Evolutionary conservation across 176 grass and related monocot genomes (phyloP).

Genomic region (Paspalum notatum): DNA sequence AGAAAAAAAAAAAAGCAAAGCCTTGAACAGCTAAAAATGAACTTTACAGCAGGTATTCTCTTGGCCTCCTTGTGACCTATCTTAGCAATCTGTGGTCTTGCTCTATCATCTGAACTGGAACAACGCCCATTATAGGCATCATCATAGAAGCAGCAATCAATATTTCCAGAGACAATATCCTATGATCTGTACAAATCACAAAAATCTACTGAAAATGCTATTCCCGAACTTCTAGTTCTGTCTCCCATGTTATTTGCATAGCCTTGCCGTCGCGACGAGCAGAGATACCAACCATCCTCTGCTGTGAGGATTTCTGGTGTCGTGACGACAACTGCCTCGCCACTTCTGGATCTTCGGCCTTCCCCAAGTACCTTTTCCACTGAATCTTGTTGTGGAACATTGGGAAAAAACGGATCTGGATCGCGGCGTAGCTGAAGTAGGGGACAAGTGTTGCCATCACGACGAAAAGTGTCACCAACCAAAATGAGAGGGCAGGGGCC

Average conservation of each 20-base stretch:
- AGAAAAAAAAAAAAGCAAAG: not conserved
- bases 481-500: constrained; percentile 72
- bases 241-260: constrained; percentile 56
- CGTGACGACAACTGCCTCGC: constrained; percentile 75
- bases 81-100: constrained; percentile 41
- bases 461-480: constrained; percentile 79
- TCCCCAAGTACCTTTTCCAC: constrained; percentile 78
- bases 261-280: constrained; percentile 68
- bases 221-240: constrained; percentile 45
- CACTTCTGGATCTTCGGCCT: constrained; percentile 85
- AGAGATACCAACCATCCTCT: constrained; percentile 85
- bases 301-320: constrained; percentile 57
- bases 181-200: constrained; percentile 58
- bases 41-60: constrained; percentile 50
- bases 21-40: constrained; percentile 37
- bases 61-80: constrained; percentile 32
- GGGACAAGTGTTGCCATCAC: constrained; percentile 76
- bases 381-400: constrained; percentile 99
- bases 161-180: constrained; percentile 47
- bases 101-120: constrained; percentile 39
- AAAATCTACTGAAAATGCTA: constrained; percentile 54
- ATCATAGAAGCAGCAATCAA: constrained; percentile 33
- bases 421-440: constrained; percentile 54
- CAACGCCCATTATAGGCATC: constrained; percentile 20
- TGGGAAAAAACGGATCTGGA: constrained; percentile 93